Base-by-base conservation (phyloP, 2,329 filamentous ascomycete species). In the Clarireedia paspali region DNA sequence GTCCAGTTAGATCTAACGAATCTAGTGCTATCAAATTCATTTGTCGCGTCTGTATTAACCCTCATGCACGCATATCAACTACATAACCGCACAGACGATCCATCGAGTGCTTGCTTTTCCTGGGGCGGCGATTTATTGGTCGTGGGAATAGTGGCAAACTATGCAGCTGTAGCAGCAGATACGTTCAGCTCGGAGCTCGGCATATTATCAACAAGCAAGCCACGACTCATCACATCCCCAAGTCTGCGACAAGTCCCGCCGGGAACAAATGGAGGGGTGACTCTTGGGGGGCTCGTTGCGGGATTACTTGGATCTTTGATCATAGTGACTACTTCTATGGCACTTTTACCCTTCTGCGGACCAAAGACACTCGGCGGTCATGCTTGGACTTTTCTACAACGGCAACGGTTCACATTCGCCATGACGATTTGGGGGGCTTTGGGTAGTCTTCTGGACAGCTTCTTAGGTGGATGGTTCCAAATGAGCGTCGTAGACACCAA, bases 171-270 rank as follows among this genome's bases (percentile, higher is more conserved):
- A 9, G 84, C 90, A 20, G 89, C 92, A 50, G 94, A 99, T 70
- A 99, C 94, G 0, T 94, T 96, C 70, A 91, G 88, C 56, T 96
- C 91, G 10, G 94, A 99, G 74, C 83, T 99, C 20, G 94, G 94
- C 14, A 99, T 99, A 56, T 77, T 99, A 12, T 87, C 91, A 6
- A 82, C 78, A 57, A 79, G 79, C 24, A 75, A 82, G 46, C 94
- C 94, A 7, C 84, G 91, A 38, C 81, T 99, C 39, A 92, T 99
- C 68, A 96, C 90, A 4, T 91, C 88, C 14, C 83, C 80, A 15
- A 83, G 74, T 4, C 78, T 94, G 66, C 85, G 88, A 57, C 80
- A 82, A 61, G 94, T 97, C 0, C 91, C 94, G 0, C 86, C 82
- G 1, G 94, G 94, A 50, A 97, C 94, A 44, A 99, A 99, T 68